These are phyloP conservation scores for Trichophyton mentagrophytes DNA, from an alignment of 2,329 filamentous ascomycete genomes.

Conservation along the genomic window DNA sequence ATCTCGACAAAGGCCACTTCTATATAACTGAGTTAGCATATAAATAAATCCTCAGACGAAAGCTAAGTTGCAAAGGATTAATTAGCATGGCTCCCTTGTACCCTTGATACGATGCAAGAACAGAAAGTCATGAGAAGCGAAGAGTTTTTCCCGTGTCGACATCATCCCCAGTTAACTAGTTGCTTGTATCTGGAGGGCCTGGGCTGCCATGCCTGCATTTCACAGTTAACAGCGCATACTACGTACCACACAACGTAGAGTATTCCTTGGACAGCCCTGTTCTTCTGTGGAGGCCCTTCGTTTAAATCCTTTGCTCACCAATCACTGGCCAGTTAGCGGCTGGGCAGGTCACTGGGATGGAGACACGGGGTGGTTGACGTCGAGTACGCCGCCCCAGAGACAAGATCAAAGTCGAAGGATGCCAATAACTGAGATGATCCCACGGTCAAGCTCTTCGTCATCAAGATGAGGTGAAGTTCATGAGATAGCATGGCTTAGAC, in stretches of 20 bases:
- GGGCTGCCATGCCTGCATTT: not conserved
- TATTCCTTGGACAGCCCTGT: not conserved
- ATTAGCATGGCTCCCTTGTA: not conserved
- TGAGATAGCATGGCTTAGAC: not conserved
- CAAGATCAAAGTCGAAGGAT: not conserved
- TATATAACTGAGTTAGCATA: not conserved
- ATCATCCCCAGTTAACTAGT: not conserved
- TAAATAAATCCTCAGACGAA: not conserved
- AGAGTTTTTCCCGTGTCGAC: not conserved
- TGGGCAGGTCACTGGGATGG: not conserved
- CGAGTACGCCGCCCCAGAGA: not conserved
- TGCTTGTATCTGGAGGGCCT: not conserved
- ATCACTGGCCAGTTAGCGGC: not conserved
- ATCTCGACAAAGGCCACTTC: not conserved
- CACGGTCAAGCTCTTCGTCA: not conserved
- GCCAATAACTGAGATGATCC: not conserved
- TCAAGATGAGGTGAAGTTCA: not conserved
- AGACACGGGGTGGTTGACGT: not conserved
- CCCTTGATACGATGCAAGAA: not conserved
- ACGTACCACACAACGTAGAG: not conserved
- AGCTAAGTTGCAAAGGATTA: too few relatives aligned
- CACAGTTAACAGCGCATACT: not conserved
- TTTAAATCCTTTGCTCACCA: not conserved
- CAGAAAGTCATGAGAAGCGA: not conserved
- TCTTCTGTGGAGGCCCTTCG: not conserved